phyloP scores from a whole-genome alignment of 805 yeast species.

The Saccharomycopsis sp. region DNA sequence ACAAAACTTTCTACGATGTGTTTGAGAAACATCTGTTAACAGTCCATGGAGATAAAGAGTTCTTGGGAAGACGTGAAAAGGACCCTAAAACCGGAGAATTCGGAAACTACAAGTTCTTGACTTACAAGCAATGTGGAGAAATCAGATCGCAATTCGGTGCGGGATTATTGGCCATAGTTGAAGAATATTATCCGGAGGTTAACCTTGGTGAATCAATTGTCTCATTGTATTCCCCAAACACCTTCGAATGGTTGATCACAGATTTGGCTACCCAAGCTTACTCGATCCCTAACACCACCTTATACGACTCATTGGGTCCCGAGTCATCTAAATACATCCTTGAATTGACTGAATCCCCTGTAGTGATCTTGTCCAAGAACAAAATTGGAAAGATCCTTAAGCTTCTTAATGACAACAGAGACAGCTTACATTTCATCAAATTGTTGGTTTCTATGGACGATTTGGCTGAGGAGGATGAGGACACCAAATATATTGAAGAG shows the following conservation, averaged over 20 bases:
- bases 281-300: slow-evolving; percentile 44
- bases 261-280: slow-evolving; percentile 63
- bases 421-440: neutral
- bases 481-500: neutral
- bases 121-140: slow-evolving; percentile 33
- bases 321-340: slow-evolving; percentile 59
- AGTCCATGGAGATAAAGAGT: slow-evolving; percentile 23
- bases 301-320: slow-evolving; percentile 53
- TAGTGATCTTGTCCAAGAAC: slow-evolving; percentile 39
- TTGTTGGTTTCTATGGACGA: slow-evolving; percentile 14
- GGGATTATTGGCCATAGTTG: slow-evolving; percentile 33
- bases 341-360: slow-evolving; percentile 54
- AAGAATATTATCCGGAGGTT: slow-evolving; percentile 21
- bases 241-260: slow-evolving; percentile 60
- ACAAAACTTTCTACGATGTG: slow-evolving; percentile 30
- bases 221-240: slow-evolving; percentile 34
- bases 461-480: slow-evolving; percentile 8
- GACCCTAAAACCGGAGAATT: slow-evolving; percentile 1
- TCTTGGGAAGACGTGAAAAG: slow-evolving; percentile 26
- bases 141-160: slow-evolving; percentile 39
- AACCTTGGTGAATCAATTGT: slow-evolving; percentile 25
- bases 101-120: slow-evolving; percentile 19
- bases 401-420: neutral
- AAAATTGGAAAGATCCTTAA: slow-evolving; percentile 28
- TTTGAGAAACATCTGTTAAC: slow-evolving; percentile 27